Conservation (phyloP, 179 eudicot species). For the Carnegiea gigantea region DNA sequence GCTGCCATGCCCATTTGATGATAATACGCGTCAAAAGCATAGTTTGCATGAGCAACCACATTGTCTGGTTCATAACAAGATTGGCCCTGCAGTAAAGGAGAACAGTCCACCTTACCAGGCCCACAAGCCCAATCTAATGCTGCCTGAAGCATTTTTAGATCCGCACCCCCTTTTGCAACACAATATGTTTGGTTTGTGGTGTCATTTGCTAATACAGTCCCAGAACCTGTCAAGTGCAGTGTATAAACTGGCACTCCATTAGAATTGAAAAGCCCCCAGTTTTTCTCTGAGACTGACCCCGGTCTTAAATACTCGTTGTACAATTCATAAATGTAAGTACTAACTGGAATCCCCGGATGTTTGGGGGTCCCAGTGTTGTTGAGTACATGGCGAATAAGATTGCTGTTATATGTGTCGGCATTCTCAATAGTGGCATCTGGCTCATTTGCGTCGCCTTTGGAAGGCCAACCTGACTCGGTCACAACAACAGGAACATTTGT, state of each 20-base stretch:
- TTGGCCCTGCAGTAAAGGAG: slow-evolving; percentile 63
- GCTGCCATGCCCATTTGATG: slow-evolving; percentile 66
- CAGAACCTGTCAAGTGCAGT: slow-evolving; percentile 60
- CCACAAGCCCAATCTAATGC: slow-evolving; percentile 98
- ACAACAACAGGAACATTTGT: slow-evolving; percentile 72
- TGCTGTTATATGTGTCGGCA: slow-evolving; percentile 82
- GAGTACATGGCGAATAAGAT: slow-evolving; percentile 66
- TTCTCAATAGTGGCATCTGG: slow-evolving; percentile 73
- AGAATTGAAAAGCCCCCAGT: slow-evolving; percentile 80
- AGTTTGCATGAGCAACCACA: slow-evolving; percentile 67
- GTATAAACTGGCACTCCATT: slow-evolving; percentile 63
- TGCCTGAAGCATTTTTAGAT: slow-evolving; percentile 79
- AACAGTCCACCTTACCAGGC: slow-evolving; percentile 80
- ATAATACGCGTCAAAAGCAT: slow-evolving; percentile 79
- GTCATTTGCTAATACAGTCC: slow-evolving; percentile 59
- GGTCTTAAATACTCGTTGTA: slow-evolving; percentile 76
- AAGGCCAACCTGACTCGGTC: slow-evolving; percentile 94
- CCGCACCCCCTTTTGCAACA: slow-evolving; percentile 60
- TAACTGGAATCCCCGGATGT: slow-evolving; percentile 70
- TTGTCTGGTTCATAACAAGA: slow-evolving; percentile 84
- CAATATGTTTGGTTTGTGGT: slow-evolving; percentile 73
- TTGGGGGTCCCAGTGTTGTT: slow-evolving; percentile 90
- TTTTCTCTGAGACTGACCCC: slow-evolving; percentile 70
- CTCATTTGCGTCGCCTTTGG: slow-evolving; percentile 78
- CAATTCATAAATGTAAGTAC: slow-evolving; percentile 80